A percentile compares a stretch with the other conserved stretches of the same genome.
Conservation (phyloP, 192 early-diverging fungal species). For the Entrophospora sp. region DNA sequence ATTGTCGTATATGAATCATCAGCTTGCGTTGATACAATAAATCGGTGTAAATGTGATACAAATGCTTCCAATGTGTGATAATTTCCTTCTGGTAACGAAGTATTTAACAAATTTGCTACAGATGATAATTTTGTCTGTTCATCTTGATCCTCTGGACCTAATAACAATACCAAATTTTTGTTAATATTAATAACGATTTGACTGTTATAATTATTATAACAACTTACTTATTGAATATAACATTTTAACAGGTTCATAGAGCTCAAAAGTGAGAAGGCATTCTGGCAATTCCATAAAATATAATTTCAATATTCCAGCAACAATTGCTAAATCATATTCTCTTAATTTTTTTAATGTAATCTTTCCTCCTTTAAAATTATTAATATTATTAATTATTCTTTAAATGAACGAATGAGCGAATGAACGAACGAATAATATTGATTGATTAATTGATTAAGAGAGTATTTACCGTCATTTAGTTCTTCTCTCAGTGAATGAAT, state of each 20-base stretch:
- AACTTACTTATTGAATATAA: constrained; percentile 50
- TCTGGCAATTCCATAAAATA: constrained; percentile 68
- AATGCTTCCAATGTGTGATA: constrained; percentile 39
- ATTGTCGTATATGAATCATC: constrained; percentile 25
- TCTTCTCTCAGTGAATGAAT: constrained; percentile 57
- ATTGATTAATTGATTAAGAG: no score
- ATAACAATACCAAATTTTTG: not conserved
- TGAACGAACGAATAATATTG: no score
- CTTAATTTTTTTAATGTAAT: constrained; percentile 48
- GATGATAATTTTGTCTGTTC: constrained; percentile 29
- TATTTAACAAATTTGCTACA: constrained; percentile 36
- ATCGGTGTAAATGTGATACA: constrained; percentile 19
- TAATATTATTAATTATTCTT: no score
- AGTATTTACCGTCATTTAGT: constrained; percentile 44
- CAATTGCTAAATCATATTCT: constrained; percentile 43
- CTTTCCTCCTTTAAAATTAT: constrained; percentile 30
- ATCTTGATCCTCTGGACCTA: constrained; percentile 23
- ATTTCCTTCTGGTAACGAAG: constrained; percentile 31
- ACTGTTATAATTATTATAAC: not conserved
- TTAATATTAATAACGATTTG: not conserved
- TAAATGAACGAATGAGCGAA: no score
- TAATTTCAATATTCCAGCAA: constrained; percentile 52
- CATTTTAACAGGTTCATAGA: constrained; percentile 58
- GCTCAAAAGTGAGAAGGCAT: constrained; percentile 56
- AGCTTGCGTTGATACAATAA: no score